phyloP scores from a whole-genome alignment of 2,329 filamentous ascomycete genomes.

The Hypomyces rosellus region DNA sequence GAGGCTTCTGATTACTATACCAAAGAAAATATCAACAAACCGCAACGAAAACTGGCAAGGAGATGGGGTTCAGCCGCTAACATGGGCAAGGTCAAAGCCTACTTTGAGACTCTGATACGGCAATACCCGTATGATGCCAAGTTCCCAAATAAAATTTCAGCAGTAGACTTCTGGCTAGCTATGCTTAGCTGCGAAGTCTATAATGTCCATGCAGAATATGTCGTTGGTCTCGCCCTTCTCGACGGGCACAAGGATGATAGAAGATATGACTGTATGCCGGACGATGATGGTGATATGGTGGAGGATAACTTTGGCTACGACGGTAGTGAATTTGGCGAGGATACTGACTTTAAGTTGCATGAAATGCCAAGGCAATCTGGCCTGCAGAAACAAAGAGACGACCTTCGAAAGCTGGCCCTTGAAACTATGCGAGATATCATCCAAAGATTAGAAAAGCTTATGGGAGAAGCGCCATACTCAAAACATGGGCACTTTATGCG shows the following conservation, averaged over 20 bases:
- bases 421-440: constrained; percentile 57
- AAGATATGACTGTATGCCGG: not conserved
- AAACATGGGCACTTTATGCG: constrained; percentile 60
- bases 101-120: constrained; percentile 73
- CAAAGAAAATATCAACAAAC: not conserved
- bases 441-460: constrained; percentile 61
- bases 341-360: not conserved
- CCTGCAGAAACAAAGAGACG: constrained; percentile 27
- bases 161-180: constrained; percentile 73
- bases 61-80: constrained; percentile 41
- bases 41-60: constrained; percentile 1
- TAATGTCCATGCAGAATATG: constrained; percentile 58
- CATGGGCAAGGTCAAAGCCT: constrained; percentile 43
- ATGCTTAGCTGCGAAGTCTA: constrained; percentile 79
- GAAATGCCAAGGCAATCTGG: constrained; percentile 9
- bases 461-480: constrained; percentile 64
- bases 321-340: not conserved
- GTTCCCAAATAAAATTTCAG: constrained; percentile 52
- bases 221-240: constrained; percentile 34
- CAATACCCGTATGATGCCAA: constrained; percentile 65
- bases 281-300: constrained; percentile 19
- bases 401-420: constrained; percentile 46
- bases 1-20: not conserved
- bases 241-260: constrained; percentile 7
- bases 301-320: constrained; percentile 18